phyloP scores from a whole-genome alignment of 208 protist species.

The Leishmania amazonensis region DNA sequence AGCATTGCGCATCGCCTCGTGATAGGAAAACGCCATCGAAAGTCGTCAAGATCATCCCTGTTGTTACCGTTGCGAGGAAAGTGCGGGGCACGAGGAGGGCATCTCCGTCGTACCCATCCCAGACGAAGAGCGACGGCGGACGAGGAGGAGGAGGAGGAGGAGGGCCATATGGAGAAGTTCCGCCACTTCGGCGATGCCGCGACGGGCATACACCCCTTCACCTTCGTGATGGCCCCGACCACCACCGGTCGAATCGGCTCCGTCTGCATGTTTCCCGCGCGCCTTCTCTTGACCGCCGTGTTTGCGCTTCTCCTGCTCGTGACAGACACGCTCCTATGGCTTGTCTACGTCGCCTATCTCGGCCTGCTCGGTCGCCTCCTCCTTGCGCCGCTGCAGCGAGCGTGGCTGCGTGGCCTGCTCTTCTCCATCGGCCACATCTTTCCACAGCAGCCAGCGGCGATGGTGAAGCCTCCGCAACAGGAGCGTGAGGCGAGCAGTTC shows the following conservation, averaged over 20 bases:
- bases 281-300: constrained; percentile 46
- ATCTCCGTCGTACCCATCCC: not conserved
- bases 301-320: constrained; percentile 47
- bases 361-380: constrained; percentile 33
- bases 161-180: constrained; percentile 74
- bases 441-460: constrained; percentile 11
- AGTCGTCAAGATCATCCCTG: not conserved
- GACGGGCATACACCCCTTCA: constrained; percentile 86
- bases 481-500: not conserved
- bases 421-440: constrained; percentile 66
- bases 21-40: not conserved
- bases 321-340: constrained; percentile 56
- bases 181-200: constrained; percentile 72
- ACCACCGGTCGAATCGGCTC: constrained; percentile 33
- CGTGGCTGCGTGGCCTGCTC: constrained; percentile 48
- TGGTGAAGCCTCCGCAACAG: not conserved
- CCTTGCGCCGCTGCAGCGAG: constrained; percentile 48
- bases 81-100: not conserved
- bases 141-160: not conserved
- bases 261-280: constrained; percentile 54
- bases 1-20: not conserved
- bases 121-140: not conserved
- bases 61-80: not conserved
- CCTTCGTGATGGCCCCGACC: constrained; percentile 44
- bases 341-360: constrained; percentile 38